These are phyloP conservation scores for Alternaria gansuensis DNA, from an alignment of 2,329 filamentous ascomycete species.

Conservation along the genomic window DNA sequence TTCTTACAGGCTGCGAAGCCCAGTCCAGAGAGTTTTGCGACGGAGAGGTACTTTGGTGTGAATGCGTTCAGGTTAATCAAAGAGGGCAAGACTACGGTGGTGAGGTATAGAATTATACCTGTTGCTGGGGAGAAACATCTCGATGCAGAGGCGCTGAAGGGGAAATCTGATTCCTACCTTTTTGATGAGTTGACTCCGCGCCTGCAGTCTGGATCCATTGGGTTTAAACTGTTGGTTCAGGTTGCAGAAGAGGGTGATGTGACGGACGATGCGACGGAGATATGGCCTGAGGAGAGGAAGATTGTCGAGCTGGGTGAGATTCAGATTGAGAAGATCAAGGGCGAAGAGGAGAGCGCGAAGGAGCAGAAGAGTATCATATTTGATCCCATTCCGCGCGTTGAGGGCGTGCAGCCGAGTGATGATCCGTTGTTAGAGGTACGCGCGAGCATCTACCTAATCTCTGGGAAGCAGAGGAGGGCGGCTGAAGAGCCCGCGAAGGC, in stretches of 20 bases:
- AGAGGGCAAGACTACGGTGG: constrained; percentile 55
- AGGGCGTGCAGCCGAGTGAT: constrained; percentile 62
- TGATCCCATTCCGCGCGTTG: constrained; percentile 65
- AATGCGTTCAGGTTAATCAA: constrained; percentile 61
- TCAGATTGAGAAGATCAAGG: constrained; percentile 54
- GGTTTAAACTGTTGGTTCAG: constrained; percentile 62
- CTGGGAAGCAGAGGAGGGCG: constrained; percentile 62
- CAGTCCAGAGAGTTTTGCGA: constrained; percentile 60
- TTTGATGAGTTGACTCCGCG: constrained; percentile 59
- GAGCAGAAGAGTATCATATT: constrained; percentile 65
- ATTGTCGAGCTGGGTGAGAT: constrained; percentile 63
- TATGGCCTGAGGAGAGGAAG: constrained; percentile 63
- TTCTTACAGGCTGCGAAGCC: constrained; percentile 63
- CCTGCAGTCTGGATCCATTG: constrained; percentile 51
- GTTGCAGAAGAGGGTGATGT: constrained; percentile 60
- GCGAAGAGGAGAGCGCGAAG: constrained; percentile 53
- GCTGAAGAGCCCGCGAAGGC: constrained; percentile 36
- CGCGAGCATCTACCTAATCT: constrained; percentile 65
- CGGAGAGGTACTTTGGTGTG: constrained; percentile 60
- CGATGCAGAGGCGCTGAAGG: constrained; percentile 50
- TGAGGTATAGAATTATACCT: constrained; percentile 63
- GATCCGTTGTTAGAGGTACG: constrained; percentile 67
- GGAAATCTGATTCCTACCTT: constrained; percentile 57
- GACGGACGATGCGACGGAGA: constrained; percentile 59
- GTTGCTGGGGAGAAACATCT: constrained; percentile 55